These are phyloP conservation scores for Urostyla sp. DNA, from an alignment of 73 alveolate species.

Conservation along the genomic window DNA sequence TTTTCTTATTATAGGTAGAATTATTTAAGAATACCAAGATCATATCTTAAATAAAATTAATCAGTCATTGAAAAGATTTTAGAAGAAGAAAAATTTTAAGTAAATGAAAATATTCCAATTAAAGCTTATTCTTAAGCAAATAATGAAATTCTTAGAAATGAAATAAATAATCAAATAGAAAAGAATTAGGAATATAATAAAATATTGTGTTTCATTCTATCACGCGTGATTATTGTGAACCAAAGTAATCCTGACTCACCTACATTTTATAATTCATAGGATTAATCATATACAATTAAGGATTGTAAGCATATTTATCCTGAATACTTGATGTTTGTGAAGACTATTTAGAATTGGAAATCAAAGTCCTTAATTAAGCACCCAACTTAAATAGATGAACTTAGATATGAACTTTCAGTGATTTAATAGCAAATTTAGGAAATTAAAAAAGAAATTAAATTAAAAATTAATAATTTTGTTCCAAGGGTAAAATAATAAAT, in stretches of 20 bases:
- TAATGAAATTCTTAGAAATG: neutral
- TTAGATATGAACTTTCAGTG: too few relatives aligned
- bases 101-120: neutral
- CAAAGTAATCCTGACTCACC: neutral
- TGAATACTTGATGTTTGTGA: constrained; percentile 26
- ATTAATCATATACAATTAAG: constrained; percentile 9
- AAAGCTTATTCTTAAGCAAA: constrained; percentile 3
- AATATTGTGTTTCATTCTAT: constrained; percentile 22
- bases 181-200: neutral
- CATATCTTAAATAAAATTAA: constrained; percentile 30
- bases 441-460: too few relatives aligned
- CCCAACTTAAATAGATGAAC: too few relatives aligned
- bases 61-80: constrained; percentile 39
- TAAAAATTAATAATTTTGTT: too few relatives aligned
- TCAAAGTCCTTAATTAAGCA: too few relatives aligned
- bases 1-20: neutral
- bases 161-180: neutral
- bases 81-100: neutral
- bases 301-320: constrained; percentile 22
- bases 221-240: constrained; percentile 19
- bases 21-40: constrained; percentile 5
- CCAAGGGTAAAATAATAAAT: too few relatives aligned
- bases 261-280: neutral
- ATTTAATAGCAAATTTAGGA: too few relatives aligned
- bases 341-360: constrained; percentile 4